A percentile compares a stretch with the other conserved stretches of the same genome.
phyloP scores from a whole-genome alignment of 352 stramenopile species.

The Pythium aquatile region DNA sequence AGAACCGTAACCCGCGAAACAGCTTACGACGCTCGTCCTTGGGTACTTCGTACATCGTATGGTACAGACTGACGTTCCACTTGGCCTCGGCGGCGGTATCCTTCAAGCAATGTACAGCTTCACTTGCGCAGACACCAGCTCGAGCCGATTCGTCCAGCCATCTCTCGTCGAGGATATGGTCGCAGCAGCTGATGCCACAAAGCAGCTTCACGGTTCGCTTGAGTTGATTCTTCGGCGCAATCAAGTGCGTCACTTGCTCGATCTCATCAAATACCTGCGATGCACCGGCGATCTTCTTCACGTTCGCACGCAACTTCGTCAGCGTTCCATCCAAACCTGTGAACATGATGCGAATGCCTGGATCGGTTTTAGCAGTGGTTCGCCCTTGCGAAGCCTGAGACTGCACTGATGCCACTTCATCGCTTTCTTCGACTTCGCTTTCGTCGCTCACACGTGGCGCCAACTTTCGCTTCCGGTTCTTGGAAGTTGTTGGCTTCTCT shows the following conservation, averaged over 20 bases:
- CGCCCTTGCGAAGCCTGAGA: background rate
- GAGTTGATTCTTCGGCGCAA: constrained; percentile 47
- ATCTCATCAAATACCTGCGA: constrained; percentile 52
- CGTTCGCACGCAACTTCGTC: constrained; percentile 27
- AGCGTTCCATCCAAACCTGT: constrained; percentile 48
- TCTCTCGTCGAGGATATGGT: constrained; percentile 46
- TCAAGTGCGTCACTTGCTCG: constrained; percentile 46
- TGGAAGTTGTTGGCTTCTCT: background rate
- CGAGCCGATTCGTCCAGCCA: constrained; percentile 48
- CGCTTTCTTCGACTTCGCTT: background rate
- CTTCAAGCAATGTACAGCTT: constrained; percentile 39
- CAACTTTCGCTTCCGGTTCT: constrained; percentile 5
- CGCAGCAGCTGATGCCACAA: constrained; percentile 52
- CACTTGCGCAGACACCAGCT: constrained; percentile 21
- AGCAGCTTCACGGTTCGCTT: constrained; percentile 65
- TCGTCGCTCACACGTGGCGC: background rate
- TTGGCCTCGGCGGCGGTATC: constrained; percentile 43
- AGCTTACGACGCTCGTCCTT: constrained; percentile 27
- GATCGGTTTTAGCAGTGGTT: background rate
- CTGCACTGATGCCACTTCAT: background rate
- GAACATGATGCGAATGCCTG: constrained; percentile 45
- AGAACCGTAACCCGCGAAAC: constrained; percentile 34
- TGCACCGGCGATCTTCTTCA: constrained; percentile 35
- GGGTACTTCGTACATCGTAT: constrained; percentile 45
- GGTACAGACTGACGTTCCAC: constrained; percentile 45